Conservation (phyloP, 345 rosid genomes). For the Gossypium sturtianum region DNA sequence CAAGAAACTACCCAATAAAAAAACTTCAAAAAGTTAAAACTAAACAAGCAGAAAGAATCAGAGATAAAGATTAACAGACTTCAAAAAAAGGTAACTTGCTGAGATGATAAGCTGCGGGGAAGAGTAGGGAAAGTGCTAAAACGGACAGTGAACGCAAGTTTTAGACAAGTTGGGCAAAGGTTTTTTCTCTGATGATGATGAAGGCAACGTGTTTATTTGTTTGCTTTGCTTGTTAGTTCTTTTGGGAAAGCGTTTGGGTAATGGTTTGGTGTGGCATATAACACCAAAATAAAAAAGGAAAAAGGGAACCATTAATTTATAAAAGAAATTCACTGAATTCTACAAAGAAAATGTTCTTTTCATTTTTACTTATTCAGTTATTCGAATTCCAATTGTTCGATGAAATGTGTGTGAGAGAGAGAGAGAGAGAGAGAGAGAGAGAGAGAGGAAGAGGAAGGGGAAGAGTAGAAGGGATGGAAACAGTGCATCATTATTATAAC, state of each 20-base stretch:
- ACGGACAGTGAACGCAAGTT: neutral
- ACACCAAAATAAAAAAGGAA: neutral
- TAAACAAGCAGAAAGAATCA: neutral
- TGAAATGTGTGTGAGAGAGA: too few species aligned
- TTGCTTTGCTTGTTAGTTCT: neutral
- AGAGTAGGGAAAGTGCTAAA: neutral
- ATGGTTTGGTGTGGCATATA: slow-evolving; percentile 10
- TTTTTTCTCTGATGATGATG: slow-evolving; percentile 9
- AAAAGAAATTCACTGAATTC: neutral
- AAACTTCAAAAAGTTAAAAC: neutral
- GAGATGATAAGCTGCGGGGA: neutral
- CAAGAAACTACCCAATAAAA: neutral
- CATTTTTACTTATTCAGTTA: neutral
- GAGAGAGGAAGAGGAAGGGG: rapidly evolving
- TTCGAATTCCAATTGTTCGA: neutral
- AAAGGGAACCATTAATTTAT: neutral
- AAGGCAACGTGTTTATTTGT: slow-evolving; percentile 24
- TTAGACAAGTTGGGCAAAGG: neutral
- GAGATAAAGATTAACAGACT: neutral
- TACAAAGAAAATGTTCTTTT: neutral
- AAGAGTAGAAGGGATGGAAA: neutral
- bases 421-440: neutral
- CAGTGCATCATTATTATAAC: neutral
- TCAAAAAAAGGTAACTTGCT: neutral
- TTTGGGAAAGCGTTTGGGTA: slow-evolving; percentile 15